Percentiles rank a stretch among this genome's conserved stretches.
These are phyloP conservation scores for Penicillium samsonianum DNA, from an alignment of 495 filamentous ascomycete species.

Conservation along the genomic window DNA sequence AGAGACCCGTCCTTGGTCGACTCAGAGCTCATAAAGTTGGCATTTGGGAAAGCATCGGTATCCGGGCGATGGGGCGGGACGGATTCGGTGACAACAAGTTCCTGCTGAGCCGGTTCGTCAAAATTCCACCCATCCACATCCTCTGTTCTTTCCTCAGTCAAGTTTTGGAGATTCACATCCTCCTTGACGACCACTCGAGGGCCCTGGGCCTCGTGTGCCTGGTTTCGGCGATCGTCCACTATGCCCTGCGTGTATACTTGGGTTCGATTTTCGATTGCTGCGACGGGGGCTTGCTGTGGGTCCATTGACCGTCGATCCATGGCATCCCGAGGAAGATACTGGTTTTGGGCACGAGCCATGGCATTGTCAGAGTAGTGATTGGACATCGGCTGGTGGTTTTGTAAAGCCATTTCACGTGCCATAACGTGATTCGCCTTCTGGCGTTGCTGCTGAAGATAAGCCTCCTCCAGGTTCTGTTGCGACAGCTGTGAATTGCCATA, in stretches of 20 bases:
- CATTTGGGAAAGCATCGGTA: slow-evolving; percentile 80
- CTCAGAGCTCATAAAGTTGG: slow-evolving; percentile 72
- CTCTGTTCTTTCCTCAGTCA: slow-evolving; percentile 39
- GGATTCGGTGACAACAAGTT: slow-evolving; percentile 45
- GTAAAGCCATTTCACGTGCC: slow-evolving; percentile 46
- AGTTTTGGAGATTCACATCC: slow-evolving; percentile 33
- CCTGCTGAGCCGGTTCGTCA: slow-evolving; percentile 60
- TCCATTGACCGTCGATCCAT: slow-evolving; percentile 44
- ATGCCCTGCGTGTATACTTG: slow-evolving; percentile 40
- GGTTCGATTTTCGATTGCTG: slow-evolving; percentile 42
- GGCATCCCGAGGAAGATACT: slow-evolving; percentile 33
- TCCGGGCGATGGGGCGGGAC: slow-evolving; percentile 69
- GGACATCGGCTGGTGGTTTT: slow-evolving; percentile 49
- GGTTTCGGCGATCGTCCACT: slow-evolving; percentile 58
- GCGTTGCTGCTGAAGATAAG: slow-evolving; percentile 48
- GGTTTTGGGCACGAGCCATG: slow-evolving; percentile 37
- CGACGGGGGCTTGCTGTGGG: slow-evolving; percentile 38
- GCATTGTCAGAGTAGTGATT: slow-evolving; percentile 47
- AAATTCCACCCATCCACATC: slow-evolving; percentile 91
- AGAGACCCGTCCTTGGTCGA: slow-evolving; percentile 66
- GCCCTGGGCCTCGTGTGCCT: slow-evolving; percentile 58
- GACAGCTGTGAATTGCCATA: slow-evolving; percentile 49
- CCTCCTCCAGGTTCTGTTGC: slow-evolving; percentile 53
- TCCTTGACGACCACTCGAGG: slow-evolving; percentile 45
- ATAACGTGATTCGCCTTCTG: slow-evolving; percentile 50